Evolutionary conservation across 225 moss, liverwort and hornwort species (phyloP).

Genomic region (Anthoceros angustus): DNA sequence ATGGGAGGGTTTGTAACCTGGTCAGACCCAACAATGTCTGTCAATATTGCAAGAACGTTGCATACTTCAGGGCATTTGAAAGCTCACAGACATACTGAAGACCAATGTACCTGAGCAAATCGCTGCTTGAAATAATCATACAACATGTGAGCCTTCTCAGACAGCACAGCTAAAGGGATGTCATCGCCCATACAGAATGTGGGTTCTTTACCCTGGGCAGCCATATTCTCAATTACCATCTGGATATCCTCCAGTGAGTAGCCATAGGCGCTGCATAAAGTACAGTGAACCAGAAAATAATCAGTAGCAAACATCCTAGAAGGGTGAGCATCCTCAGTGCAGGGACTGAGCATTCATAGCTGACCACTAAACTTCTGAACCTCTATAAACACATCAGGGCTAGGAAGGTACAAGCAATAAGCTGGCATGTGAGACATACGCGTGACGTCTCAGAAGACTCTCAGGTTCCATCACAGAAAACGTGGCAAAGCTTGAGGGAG

Average conservation of each 20-base stretch:
- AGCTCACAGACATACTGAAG: background rate
- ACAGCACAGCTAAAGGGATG: constrained; percentile 71
- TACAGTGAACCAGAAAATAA: background rate
- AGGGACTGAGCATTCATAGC: background rate
- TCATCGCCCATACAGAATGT: constrained; percentile 99
- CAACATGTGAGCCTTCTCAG: constrained; percentile 54
- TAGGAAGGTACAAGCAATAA: background rate
- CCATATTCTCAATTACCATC: constrained; percentile 97
- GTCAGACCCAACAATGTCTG: constrained; percentile 1
- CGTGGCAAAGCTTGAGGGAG: constrained; percentile 31
- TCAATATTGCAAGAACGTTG: background rate
- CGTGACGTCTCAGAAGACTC: constrained; percentile 63
- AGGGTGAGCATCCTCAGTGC: background rate
- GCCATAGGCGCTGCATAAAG: constrained; percentile 58
- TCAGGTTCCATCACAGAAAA: constrained; percentile 44
- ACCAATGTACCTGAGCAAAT: constrained; percentile 61
- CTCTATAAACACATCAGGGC: background rate
- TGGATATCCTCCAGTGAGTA: constrained; percentile 88
- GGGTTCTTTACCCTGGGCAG: constrained; percentile 87
- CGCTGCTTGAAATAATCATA: constrained; percentile 99
- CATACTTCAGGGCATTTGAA: background rate
- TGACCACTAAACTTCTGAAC: background rate
- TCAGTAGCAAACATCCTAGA: background rate
- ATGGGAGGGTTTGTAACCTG: constrained; percentile 98
- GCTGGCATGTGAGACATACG: constrained; percentile 28